Conservation (phyloP, 768 basidiomycete genomes). For the Udeniomyces megalosporus region DNA sequence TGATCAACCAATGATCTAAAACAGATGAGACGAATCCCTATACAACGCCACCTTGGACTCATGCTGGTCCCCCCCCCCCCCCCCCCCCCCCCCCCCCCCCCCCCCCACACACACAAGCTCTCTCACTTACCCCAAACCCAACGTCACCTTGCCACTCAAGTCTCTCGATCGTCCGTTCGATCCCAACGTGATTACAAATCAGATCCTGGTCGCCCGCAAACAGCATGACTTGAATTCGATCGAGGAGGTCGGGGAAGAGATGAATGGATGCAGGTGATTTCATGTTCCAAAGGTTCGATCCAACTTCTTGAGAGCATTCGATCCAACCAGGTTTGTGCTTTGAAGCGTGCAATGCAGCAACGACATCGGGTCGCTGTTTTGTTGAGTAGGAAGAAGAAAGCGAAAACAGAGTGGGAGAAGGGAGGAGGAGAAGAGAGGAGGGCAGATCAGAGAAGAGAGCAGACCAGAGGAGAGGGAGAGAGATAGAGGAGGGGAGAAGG, state of each 20-base stretch:
- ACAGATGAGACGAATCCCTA: no score
- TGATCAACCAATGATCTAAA: no score
- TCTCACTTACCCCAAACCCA: slow-evolving; percentile 66
- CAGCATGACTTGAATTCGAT: slow-evolving; percentile 65
- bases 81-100: no score
- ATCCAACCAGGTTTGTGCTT: slow-evolving; percentile 65
- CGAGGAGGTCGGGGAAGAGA: slow-evolving; percentile 60
- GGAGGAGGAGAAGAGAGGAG: no score
- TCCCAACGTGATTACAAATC: slow-evolving; percentile 88
- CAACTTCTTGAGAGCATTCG: slow-evolving; percentile 62
- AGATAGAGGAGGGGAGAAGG: background rate
- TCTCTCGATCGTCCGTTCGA: slow-evolving; percentile 65
- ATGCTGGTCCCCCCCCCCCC: no score
- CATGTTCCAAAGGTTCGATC: slow-evolving; percentile 41
- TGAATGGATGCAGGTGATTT: slow-evolving; percentile 52
- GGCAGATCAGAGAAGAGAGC: no score
- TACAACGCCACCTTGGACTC: no score
- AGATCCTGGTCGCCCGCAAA: slow-evolving; percentile 92
- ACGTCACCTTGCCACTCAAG: slow-evolving; percentile 72
- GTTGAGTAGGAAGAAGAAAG: background rate
- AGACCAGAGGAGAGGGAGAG: no score
- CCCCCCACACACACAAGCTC: no score
- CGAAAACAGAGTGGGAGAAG: no score
- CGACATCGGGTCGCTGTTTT: slow-evolving; percentile 59
- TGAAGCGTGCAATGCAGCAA: slow-evolving; percentile 62